A percentile compares a stretch with the other conserved stretches of the same genome.
Conservation (phyloP, 352 stramenopile genomes). For the Phytophthora quininea region DNA sequence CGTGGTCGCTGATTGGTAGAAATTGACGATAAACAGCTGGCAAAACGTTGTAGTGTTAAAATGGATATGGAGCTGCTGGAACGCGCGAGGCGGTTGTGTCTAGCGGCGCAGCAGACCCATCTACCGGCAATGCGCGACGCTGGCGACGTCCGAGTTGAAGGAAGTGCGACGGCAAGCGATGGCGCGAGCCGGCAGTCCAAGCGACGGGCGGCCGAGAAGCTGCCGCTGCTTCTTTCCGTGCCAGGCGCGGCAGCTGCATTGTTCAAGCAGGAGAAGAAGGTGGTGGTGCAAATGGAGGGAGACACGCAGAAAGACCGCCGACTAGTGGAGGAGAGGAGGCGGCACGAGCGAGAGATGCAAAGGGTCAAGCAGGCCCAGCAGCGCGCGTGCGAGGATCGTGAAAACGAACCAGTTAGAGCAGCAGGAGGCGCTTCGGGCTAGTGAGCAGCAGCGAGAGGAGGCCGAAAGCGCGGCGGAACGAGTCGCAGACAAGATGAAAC, state of each 20-base stretch:
- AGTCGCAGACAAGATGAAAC: slow-evolving; percentile 35
- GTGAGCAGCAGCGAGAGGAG: slow-evolving; percentile 22
- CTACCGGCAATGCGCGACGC: slow-evolving; percentile 1
- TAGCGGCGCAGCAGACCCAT: slow-evolving; percentile 31
- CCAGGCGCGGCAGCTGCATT: neutral
- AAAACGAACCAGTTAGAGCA: slow-evolving; percentile 53
- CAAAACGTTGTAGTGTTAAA: neutral
- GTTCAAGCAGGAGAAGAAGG: slow-evolving; percentile 12
- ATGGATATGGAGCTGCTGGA: slow-evolving; percentile 43
- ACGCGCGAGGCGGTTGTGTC: slow-evolving; percentile 46
- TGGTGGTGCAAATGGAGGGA: neutral
- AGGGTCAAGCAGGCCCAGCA: slow-evolving; percentile 68
- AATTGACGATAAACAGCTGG: too few relatives aligned
- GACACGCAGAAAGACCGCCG: slow-evolving; percentile 6
- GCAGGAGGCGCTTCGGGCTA: slow-evolving; percentile 25
- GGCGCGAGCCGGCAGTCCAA: neutral
- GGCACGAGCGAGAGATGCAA: slow-evolving; percentile 31
- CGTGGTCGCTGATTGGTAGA: neutral
- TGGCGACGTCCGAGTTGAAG: neutral
- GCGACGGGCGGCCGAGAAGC: neutral
- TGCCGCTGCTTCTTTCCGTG: slow-evolving; percentile 5
- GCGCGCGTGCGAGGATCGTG: slow-evolving; percentile 46
- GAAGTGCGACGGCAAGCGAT: too few relatives aligned
- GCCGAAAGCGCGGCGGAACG: slow-evolving; percentile 24
- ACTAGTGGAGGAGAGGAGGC: slow-evolving; percentile 30